Base-by-base conservation (phyloP, 257 asterid species). In the Nicotiana knightiana region DNA sequence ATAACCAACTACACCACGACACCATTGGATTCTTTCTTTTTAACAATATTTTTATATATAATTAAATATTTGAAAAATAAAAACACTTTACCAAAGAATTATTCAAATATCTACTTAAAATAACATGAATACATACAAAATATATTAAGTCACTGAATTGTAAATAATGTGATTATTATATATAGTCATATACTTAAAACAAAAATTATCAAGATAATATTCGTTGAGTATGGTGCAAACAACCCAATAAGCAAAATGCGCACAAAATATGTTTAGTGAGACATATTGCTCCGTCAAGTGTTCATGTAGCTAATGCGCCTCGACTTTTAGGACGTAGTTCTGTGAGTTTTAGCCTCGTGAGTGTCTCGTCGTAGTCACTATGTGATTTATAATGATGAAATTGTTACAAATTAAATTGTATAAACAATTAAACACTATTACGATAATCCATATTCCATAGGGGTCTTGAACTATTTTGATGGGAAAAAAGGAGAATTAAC, bases 1-100 rank as follows among this genome's bases (percentile, higher is more conserved):
- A 91, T 92, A 92, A 91, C 97, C 94, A 92, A 91, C 97, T 92
- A 92, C 94, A 92, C 93, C 93, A 91, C 93, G 93, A 92, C 65
- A 89, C 93, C 93, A 0, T 43, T 5, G 12, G 37, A 9, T 43
- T 0, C 11, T 43, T 1, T 43, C 46, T 1, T 6, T 30, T 6
- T 21, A 21, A 21, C 24, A 21, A 21, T 21, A 0, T 21, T 21
- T 21, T 21, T 21, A 21, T 21, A 21, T 21, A 21, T 21, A 21
- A 21, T 21, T 21, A 21, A 21, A 21, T 21, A 21, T 21, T 21
- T 21, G 24, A 43, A 43, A 43, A 32, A 17, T 1, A 17, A 33
- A 16, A 9, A 66, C 3, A 32, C 39, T 16, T 33, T 15, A 15
- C n/a, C 0, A n/a, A n/a, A 5, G 9, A 4, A 62, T 21, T 59